Base-by-base conservation (phyloP, 192 early-diverging fungal species). In the Gigaspora rosea region DNA sequence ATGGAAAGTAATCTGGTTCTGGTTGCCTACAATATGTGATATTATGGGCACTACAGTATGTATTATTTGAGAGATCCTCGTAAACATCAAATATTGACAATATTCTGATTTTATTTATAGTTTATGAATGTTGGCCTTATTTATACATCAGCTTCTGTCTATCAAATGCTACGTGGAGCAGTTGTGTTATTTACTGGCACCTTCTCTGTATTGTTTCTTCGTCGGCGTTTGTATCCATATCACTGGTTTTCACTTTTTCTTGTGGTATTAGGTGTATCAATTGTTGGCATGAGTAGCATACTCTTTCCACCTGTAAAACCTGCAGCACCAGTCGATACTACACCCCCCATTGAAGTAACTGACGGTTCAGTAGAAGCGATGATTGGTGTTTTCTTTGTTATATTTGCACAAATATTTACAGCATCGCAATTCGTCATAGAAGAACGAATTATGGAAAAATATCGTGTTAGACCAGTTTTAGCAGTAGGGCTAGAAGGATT, bases 121-220 rank as follows among this genome's bases (percentile, higher is more conserved):
- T 83, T 99, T 35, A 99, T 99, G 97, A 99, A 97, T 78, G 91
- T 99, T 48, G 97, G 97, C n/a, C 83, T 99, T 71, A 90, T 99
- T 71, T 95, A 93, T 78, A 93, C 27, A 27, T 27, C 27, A 27
- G 27, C 27, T 27, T 27, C 27, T 27, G 27, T 27, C 27, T 27
- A 27, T 27, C 27, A 27, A 27, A 27, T 27, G 27, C 1, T 27
- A 27, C 27, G 27, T 27, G 27, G 27, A 27, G 27, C 27, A 27
- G 27, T 27, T 27, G 27, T 27, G 27, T 27, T 27, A 27, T 27
- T 27, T 27, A 27, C 27, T 27, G 27, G 27, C 27, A 27, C 27
- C 27, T 27, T 27, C 1, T 27, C 27, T 27, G 27, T 27, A 27
- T 27, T 27, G 27, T 27, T 27, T 27, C 27, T 27, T 27, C 27